phyloP scores from a whole-genome alignment of 345 rosid species.

The Populus davidiana region DNA sequence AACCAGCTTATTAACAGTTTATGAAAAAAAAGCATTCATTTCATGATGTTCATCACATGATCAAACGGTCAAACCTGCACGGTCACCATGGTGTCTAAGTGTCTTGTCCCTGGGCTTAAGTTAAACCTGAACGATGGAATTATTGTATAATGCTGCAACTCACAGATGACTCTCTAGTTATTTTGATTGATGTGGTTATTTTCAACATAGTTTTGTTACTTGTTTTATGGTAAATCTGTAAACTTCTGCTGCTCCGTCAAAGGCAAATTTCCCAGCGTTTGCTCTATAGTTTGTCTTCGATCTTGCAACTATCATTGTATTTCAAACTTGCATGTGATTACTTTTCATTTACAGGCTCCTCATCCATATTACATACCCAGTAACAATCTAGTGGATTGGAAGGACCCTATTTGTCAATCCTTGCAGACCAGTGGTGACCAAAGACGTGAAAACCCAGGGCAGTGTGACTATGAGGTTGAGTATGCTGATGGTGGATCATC shows the following conservation, averaged over 20 bases:
- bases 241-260: background rate
- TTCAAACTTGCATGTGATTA: background rate
- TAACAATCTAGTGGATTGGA: slow-evolving; percentile 58
- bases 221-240: background rate
- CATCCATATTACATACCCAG: slow-evolving; percentile 80
- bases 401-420: slow-evolving; percentile 75
- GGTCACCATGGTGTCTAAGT: background rate
- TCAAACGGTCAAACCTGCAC: background rate
- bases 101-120: background rate
- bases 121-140: background rate
- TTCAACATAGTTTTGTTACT: background rate
- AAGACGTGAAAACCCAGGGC: slow-evolving; percentile 54
- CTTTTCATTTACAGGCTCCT: slow-evolving; percentile 57
- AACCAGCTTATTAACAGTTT: background rate
- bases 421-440: slow-evolving; percentile 52
- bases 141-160: background rate
- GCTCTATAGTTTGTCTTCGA: no score
- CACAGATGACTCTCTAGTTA: background rate
- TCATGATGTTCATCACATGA: background rate
- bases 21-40: background rate
- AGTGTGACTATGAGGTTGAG: slow-evolving; percentile 87
- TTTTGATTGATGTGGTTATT: background rate
- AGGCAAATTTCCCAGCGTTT: background rate
- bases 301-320: background rate
- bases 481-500: slow-evolving; percentile 96